phyloP scores from a whole-genome alignment of 1,284 basidiomycete species.

The Trichosporon sp. region DNA sequence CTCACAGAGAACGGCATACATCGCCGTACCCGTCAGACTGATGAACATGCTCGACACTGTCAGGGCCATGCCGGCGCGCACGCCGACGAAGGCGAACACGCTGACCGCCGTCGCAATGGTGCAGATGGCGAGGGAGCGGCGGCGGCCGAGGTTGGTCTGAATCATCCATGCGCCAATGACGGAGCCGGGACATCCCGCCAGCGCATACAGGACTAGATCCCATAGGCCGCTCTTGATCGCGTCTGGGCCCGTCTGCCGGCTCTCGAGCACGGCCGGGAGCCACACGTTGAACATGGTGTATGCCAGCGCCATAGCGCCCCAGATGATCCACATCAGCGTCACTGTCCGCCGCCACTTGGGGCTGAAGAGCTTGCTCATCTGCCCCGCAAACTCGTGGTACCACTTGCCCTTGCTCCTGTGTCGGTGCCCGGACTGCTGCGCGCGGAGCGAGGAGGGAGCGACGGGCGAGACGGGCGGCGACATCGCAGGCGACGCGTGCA shows the following conservation, averaged over 20 bases:
- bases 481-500: not conserved
- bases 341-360: constrained; percentile 83
- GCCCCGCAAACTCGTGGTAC: constrained; percentile 64
- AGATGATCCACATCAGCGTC: constrained; percentile 77
- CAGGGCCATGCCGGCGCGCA: constrained; percentile 66
- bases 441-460: constrained; percentile 19
- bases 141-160: constrained; percentile 73
- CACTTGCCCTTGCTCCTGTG: constrained; percentile 22
- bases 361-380: constrained; percentile 73
- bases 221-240: constrained; percentile 69
- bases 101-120: constrained; percentile 79
- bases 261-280: constrained; percentile 80
- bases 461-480: constrained; percentile 25
- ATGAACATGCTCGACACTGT: constrained; percentile 78
- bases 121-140: constrained; percentile 73
- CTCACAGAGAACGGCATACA: constrained; percentile 89
- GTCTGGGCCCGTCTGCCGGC: constrained; percentile 56
- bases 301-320: constrained; percentile 78
- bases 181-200: constrained; percentile 85
- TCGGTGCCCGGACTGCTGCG: constrained; percentile 3
- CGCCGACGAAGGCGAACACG: constrained; percentile 72
- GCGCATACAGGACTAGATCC: constrained; percentile 68
- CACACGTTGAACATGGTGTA: constrained; percentile 98
- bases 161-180: constrained; percentile 87
- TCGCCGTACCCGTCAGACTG: constrained; percentile 78